Percentiles rank a stretch among this genome's conserved stretches.
Conservation (phyloP, 768 basidiomycete genomes). For the Tephrocybe sp. region DNA sequence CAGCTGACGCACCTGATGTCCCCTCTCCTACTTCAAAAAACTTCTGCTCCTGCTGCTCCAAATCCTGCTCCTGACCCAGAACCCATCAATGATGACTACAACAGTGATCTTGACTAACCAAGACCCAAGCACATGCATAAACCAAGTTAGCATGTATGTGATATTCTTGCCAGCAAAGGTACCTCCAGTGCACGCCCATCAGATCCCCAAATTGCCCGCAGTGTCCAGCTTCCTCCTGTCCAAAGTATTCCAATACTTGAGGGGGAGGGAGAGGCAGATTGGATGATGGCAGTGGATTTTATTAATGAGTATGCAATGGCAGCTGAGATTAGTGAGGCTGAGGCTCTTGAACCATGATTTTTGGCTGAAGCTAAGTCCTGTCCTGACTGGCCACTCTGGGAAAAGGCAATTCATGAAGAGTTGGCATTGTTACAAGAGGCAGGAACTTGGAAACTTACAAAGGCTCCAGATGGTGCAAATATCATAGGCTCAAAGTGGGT, state of each 20-base stretch:
- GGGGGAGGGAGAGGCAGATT: not conserved
- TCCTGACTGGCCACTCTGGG: constrained; percentile 21
- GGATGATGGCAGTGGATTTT: constrained; percentile 2
- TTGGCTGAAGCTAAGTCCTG: constrained; percentile 10
- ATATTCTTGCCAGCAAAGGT: not conserved
- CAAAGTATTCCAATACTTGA: constrained; percentile 1
- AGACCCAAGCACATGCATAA: not conserved
- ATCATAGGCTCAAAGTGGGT: constrained; percentile 29
- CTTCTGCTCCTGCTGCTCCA: not conserved
- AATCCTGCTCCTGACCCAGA: not conserved
- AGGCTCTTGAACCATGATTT: constrained; percentile 8
- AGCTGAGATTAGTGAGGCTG: constrained; percentile 6
- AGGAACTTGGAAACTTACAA: constrained; percentile 29
- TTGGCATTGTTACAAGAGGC: constrained; percentile 23
- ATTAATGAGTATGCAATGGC: constrained; percentile 7
- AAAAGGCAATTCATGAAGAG: constrained; percentile 28
- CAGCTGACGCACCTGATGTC: no score
- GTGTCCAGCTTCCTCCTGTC: not conserved
- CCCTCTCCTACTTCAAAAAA: no score
- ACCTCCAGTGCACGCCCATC: constrained; percentile 2
- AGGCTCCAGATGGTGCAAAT: constrained; percentile 20
- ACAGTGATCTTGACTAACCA: not conserved
- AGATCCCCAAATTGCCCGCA: not conserved
- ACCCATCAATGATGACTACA: no score
- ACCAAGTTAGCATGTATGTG: not conserved